A percentile compares a stretch with the other conserved stretches of the same genome.
Evolutionary conservation across 2,329 filamentous ascomycete species (phyloP).

Genomic region (Nothopassalora personata): DNA sequence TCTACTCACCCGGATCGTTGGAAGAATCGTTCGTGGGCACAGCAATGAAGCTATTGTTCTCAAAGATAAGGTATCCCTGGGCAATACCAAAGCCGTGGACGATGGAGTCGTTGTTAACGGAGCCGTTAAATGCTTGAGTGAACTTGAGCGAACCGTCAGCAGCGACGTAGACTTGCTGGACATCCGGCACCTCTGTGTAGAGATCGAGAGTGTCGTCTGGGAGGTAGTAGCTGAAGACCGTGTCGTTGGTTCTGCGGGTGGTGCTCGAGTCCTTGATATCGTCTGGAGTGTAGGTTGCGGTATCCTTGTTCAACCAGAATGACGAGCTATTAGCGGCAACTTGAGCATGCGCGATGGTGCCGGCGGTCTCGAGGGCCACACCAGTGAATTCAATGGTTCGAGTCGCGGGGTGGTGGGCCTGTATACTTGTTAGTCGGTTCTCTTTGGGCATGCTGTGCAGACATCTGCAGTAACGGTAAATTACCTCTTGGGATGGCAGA

Average conservation of each 20-base stretch:
- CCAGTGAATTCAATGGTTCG: slow-evolving; percentile 23
- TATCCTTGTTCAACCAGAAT: slow-evolving; percentile 27
- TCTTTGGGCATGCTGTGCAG: background rate
- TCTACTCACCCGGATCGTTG: background rate
- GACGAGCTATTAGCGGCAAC: slow-evolving; percentile 22
- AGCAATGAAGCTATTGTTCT: slow-evolving; percentile 3
- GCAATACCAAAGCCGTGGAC: background rate
- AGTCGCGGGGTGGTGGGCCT: background rate
- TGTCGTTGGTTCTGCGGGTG: slow-evolving; percentile 10
- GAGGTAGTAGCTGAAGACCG: slow-evolving; percentile 23
- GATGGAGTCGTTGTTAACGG: background rate
- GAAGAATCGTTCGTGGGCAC: slow-evolving; percentile 3
- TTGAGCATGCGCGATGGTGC: slow-evolving; percentile 23
- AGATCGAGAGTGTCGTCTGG: slow-evolving; percentile 19
- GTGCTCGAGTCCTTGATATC: too few relatives aligned
- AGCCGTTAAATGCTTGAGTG: slow-evolving; percentile 6
- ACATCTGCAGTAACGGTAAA: too few relatives aligned
- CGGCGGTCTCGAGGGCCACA: slow-evolving; percentile 19
- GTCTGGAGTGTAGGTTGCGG: slow-evolving; percentile 28
- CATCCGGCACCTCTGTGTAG: slow-evolving; percentile 26
- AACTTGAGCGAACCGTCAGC: slow-evolving; percentile 9
- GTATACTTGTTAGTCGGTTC: background rate
- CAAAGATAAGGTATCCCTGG: slow-evolving; percentile 4
- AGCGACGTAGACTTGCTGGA: slow-evolving; percentile 29
- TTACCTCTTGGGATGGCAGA: background rate